These are phyloP conservation scores for Lodderomyces orthopsilosis DNA, from an alignment of 1,139 yeast species.

Conservation along the genomic window DNA sequence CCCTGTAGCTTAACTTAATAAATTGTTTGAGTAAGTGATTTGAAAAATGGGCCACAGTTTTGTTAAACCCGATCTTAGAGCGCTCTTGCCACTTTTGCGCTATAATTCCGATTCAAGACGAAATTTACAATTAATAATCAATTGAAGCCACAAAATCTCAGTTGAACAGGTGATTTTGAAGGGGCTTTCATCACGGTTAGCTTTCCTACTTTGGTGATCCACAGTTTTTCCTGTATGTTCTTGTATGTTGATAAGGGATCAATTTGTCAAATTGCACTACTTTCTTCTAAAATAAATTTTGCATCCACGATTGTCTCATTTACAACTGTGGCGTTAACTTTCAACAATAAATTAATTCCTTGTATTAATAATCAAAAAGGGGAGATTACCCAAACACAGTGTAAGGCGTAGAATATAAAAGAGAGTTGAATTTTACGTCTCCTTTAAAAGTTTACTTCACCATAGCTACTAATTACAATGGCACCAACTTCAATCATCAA, in stretches of 20 bases:
- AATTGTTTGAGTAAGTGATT: no score
- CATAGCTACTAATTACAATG: slow-evolving; percentile 6
- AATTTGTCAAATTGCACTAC: slow-evolving; percentile 1
- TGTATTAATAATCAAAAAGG: neutral
- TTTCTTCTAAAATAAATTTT: neutral
- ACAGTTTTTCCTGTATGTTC: neutral
- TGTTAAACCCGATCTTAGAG: neutral
- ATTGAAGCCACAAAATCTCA: neutral
- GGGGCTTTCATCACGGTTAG: no score
- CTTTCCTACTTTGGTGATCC: no score
- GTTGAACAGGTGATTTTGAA: neutral
- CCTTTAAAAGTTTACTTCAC: no score
- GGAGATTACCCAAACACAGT: no score
- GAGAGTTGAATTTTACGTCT: no score
- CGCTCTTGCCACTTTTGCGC: neutral
- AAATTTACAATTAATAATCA: neutral
- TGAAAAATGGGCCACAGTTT: slow-evolving; percentile 5
- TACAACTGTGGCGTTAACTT: neutral
- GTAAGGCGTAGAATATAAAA: no score
- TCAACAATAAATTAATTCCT: neutral
- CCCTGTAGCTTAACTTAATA: neutral
- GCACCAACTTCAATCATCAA: slow-evolving; percentile 12
- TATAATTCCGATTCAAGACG: neutral
- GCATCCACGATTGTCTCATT: slow-evolving; percentile 1
- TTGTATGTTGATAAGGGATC: neutral